Conservation (phyloP, 169 alveolate species). For the Ichthyophthirius multifiliis region DNA sequence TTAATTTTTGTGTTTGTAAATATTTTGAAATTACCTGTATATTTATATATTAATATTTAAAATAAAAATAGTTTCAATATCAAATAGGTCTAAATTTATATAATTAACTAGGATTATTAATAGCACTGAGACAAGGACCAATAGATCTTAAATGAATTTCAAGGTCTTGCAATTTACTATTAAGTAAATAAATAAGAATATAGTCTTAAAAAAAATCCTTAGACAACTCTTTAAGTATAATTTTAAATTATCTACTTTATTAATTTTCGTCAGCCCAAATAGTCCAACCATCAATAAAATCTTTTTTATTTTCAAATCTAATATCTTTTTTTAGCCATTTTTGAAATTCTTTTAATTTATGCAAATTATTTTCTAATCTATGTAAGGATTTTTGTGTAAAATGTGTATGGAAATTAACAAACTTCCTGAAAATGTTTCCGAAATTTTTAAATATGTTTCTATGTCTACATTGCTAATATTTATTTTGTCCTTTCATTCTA, state of each 20-base stretch:
- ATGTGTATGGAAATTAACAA: not conserved
- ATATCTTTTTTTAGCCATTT: not conserved
- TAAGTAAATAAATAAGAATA: not conserved
- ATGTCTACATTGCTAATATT: not conserved
- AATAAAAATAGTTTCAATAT: no score
- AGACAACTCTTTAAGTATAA: not conserved
- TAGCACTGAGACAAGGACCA: constrained; percentile 4
- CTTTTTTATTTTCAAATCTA: constrained; percentile 3
- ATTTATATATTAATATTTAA: no score
- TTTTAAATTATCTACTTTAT: not conserved
- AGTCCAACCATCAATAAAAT: constrained; percentile 12
- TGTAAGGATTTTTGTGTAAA: not conserved
- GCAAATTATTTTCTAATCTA: not conserved
- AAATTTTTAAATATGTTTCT: not conserved
- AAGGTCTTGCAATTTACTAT: not conserved
- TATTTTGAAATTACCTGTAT: no score
- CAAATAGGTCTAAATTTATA: constrained; percentile 6
- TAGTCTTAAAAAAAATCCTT: not conserved
- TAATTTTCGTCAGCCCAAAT: not conserved
- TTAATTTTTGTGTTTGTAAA: no score
- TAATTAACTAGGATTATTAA: not conserved
- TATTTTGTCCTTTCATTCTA: not conserved
- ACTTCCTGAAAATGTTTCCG: not conserved
- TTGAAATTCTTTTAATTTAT: not conserved
- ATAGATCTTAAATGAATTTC: constrained; percentile 5